Base-by-base conservation (phyloP, 2,329 filamentous ascomycete species). In the Cladosporium sp. region DNA sequence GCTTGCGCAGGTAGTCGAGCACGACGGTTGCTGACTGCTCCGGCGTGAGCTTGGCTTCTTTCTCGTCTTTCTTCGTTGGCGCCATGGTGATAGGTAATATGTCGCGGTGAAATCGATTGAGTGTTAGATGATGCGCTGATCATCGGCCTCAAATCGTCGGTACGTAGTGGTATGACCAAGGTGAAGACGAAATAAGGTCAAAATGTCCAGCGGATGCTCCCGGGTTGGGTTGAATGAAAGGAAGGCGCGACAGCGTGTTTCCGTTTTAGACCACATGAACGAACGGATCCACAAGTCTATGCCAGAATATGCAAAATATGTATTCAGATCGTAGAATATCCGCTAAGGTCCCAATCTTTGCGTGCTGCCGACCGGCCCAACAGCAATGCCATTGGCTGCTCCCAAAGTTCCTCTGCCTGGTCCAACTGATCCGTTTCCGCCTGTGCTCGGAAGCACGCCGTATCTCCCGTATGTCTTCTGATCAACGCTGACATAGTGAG, bases 381-480 rank as follows among this genome's bases (percentile, higher is more conserved):
- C 74, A 12, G 72, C 70, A 30, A 73, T 68, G 24, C 65, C 63
- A 51, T 71, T 58, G 32, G 54, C 56, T 5, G 56, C 56, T 4
- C 58, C 62, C 22, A 64, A 48, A 30, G 63, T 62, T 17, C 62
- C 63, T 56, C 60, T 56, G 7, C 59, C 57, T 9, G 60, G 58
- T 32, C 58, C 58, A 32, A 58, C 55, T 34, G 45, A 51, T 27
- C 43, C 49, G 38, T 45, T 54, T 20, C 15, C 49, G 19, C 50
- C 58, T 20, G 61, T 66, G 43, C 57, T 65, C 2, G 91, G 92
- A 51, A 97, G 73, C 12, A 96, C 87, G 2, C 92, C 92, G 62
- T 95, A 96, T 47, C 92, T 80, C 7, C 92, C 92, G 63, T 92
- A 96, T 5, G 89, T 96, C 77, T 96, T 96, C 70, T 96, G 91